Base-by-base conservation (phyloP, 2,329 filamentous ascomycete genomes). In the Diaporthe capsici region DNA sequence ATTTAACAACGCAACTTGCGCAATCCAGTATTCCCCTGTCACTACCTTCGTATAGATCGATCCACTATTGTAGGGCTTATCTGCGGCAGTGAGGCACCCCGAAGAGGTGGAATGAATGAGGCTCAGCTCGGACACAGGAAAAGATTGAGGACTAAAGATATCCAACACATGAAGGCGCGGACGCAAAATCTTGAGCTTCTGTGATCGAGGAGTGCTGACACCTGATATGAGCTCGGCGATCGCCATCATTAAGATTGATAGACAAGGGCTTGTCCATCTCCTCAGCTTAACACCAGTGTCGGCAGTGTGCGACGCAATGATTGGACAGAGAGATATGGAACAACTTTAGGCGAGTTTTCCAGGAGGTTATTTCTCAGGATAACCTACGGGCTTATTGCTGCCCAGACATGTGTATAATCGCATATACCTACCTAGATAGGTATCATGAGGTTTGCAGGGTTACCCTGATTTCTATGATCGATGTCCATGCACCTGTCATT, bases 371-470 rank as follows among this genome's bases (percentile, higher is more conserved):
- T 42, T 42, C 15, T 15, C 57, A 61, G 57, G 6, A 7, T 31
- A 61, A 42, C 34, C 34, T 17, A 61, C 22, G 22, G 57, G 57
- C 25, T 61, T 61, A 61, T 61, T 37, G 12, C 34, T 61, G 57
- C 57, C 57, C 34, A 42, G 57, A 25, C 9, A 28, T 39, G 4
- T 61, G 12, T n/a, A 20, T 15, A 31, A 2, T 42, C 34, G 34
- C 34, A 61, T 61, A 17, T 25, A 63, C 5, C 58, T 39, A 17
- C 31, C 31, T 58, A 34, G 31, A 37, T 10, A 17, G 44, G 4
- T 22, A 68, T 15, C 15, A 1, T 20, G 10, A 53, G 34, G n/a
- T 4, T 55, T 55, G 15, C 65, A 70, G 65, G 65, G 47, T 53
- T 55, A 28, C 65, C 65, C 49, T 70, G n/a, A 55, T 22, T 5